Conservation (phyloP, 2,329 filamentous ascomycete species). For the Neocucurbitaria cava region DNA sequence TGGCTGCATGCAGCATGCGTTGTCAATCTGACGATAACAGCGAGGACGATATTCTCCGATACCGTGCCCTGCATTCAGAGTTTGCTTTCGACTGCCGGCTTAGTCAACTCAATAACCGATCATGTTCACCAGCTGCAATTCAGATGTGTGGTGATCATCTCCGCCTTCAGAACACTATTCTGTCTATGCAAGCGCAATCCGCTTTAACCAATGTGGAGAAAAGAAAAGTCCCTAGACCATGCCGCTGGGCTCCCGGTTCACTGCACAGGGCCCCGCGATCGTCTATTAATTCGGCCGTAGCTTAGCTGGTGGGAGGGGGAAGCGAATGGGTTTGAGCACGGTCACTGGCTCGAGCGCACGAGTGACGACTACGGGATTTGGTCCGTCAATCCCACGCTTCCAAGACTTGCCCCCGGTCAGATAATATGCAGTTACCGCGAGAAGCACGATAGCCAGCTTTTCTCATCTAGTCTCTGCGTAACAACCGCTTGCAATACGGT, state of each 20-base stretch:
- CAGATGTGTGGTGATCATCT: slow-evolving; percentile 16
- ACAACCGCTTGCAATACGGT: slow-evolving; percentile 21
- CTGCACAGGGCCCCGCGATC: slow-evolving; percentile 35
- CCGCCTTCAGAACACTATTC: slow-evolving; percentile 10
- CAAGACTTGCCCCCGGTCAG: slow-evolving; percentile 1
- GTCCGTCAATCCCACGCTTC: slow-evolving; percentile 4
- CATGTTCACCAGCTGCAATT: slow-evolving; percentile 9
- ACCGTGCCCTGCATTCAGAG: not conserved
- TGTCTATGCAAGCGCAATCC: slow-evolving; percentile 37
- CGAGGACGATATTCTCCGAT: slow-evolving; percentile 5
- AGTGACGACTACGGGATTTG: slow-evolving; percentile 16
- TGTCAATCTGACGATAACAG: slow-evolving; percentile 2
- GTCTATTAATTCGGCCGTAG: slow-evolving; percentile 18
- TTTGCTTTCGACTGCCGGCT: not conserved
- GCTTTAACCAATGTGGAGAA: slow-evolving; percentile 28
- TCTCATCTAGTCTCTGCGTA: slow-evolving; percentile 17
- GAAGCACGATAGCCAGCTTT: slow-evolving; percentile 38
- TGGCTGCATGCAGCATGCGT: slow-evolving; percentile 23
- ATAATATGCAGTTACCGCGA: slow-evolving; percentile 34
- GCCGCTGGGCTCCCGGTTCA: slow-evolving; percentile 38
- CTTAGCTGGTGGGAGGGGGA: slow-evolving; percentile 18
- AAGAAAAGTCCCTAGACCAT: slow-evolving; percentile 36
- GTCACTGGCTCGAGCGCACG: slow-evolving; percentile 15
- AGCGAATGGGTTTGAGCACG: slow-evolving; percentile 12
- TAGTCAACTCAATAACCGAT: not conserved